phyloP scores from a whole-genome alignment of 2,329 filamentous ascomycete species.

The Aspergillus ustus region DNA sequence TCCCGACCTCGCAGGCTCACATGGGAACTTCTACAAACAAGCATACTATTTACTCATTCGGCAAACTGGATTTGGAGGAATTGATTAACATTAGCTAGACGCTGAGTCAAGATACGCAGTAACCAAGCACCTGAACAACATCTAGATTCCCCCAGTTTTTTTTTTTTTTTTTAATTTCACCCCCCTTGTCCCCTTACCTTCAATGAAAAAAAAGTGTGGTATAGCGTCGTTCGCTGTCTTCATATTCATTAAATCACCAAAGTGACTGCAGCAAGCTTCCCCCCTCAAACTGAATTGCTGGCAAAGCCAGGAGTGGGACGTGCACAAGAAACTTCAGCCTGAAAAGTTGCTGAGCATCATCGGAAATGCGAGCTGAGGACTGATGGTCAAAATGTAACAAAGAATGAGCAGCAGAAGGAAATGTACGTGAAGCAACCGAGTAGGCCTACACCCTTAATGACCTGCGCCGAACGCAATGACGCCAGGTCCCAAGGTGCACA shows the following conservation, averaged over 20 bases:
- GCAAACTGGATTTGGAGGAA: constrained; percentile 2
- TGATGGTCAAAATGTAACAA: background rate
- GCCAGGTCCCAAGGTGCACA: constrained; percentile 5
- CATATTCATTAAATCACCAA: background rate
- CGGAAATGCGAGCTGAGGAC: background rate
- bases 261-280: background rate
- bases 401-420: constrained; percentile 2
- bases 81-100: constrained; percentile 18
- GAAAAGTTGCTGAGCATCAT: background rate
- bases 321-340: background rate
- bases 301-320: background rate
- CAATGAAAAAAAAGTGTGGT: background rate
- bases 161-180: constrained; percentile 15
- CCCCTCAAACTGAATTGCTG: background rate
- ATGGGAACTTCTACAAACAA: background rate
- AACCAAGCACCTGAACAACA: constrained; percentile 6
- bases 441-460: background rate
- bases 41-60: background rate
- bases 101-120: background rate
- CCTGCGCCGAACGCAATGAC: constrained; percentile 14
- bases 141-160: constrained; percentile 13
- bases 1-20: background rate
- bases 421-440: background rate
- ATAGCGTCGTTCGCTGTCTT: background rate
- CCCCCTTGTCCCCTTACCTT: constrained; percentile 18